These are phyloP conservation scores for Vitis riparia DNA, from an alignment of 164 flowering plant species.

Conservation along the genomic window DNA sequence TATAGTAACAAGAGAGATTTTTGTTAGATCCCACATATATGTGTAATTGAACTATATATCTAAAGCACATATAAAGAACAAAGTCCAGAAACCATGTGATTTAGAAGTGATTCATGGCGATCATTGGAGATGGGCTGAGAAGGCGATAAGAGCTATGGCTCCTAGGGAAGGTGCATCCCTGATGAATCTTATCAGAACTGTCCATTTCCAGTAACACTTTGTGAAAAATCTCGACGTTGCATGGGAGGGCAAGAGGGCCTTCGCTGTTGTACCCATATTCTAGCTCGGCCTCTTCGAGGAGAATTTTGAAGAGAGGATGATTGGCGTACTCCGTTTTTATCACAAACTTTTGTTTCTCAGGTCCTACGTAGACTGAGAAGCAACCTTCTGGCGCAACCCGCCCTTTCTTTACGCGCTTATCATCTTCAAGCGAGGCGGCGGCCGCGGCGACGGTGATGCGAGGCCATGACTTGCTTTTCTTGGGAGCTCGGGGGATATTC, in stretches of 20 bases:
- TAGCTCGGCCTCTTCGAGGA: slow-evolving; percentile 60
- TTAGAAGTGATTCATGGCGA: slow-evolving; percentile 21
- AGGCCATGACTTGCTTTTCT: slow-evolving; percentile 61
- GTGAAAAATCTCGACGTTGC: slow-evolving; percentile 46
- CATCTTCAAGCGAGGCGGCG: neutral
- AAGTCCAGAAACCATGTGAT: neutral
- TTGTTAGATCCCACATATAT: neutral
- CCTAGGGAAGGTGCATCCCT: slow-evolving; percentile 25
- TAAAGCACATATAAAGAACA: neutral
- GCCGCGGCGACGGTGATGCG: neutral
- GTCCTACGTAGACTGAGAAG: slow-evolving; percentile 61
- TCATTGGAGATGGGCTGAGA: slow-evolving; percentile 39
- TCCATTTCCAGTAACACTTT: slow-evolving; percentile 53
- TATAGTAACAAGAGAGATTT: neutral
- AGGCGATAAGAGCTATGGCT: slow-evolving; percentile 24
- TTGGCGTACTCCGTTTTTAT: slow-evolving; percentile 45
- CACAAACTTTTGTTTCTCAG: slow-evolving; percentile 47
- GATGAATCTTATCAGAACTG: slow-evolving; percentile 17
- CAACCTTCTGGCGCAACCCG: slow-evolving; percentile 51
- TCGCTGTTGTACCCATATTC: slow-evolving; percentile 6
- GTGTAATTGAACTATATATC: neutral
- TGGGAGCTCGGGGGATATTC: neutral
- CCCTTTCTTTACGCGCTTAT: neutral
- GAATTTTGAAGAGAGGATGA: slow-evolving; percentile 58
- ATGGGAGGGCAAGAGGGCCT: slow-evolving; percentile 60